phyloP scores from a whole-genome alignment of 2,329 filamentous ascomycete species.

The Ceratocystis papillata region DNA sequence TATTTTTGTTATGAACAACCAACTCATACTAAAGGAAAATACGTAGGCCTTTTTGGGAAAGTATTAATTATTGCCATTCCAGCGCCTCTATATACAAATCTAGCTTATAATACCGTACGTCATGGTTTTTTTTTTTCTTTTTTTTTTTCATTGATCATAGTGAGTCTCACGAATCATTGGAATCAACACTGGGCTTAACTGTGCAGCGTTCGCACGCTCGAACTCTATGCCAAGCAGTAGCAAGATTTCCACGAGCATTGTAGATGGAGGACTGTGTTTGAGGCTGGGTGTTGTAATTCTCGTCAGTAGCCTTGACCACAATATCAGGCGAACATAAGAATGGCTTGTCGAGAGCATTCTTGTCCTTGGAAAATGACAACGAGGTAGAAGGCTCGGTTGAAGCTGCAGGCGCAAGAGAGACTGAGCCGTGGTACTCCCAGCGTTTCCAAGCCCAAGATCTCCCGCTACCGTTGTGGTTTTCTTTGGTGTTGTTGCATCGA shows the following conservation, averaged over 20 bases:
- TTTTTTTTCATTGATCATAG: background rate
- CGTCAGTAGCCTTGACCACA: slow-evolving; percentile 56
- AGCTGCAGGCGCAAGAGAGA: slow-evolving; percentile 26
- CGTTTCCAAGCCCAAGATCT: slow-evolving; percentile 50
- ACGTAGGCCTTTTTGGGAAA: background rate
- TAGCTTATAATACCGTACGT: background rate
- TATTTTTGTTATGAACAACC: background rate
- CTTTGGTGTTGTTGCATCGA: slow-evolving; percentile 31
- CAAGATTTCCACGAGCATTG: slow-evolving; percentile 54
- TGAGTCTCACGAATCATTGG: background rate
- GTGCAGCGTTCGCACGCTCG: slow-evolving; percentile 31
- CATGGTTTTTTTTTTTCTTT: background rate
- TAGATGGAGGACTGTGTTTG: slow-evolving; percentile 50
- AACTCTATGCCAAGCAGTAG: slow-evolving; percentile 56
- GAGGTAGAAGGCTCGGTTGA: slow-evolving; percentile 18
- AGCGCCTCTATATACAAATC: slow-evolving; percentile 10
- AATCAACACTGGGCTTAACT: background rate
- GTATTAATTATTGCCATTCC: background rate
- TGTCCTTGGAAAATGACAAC: background rate
- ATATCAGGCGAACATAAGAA: slow-evolving; percentile 39
- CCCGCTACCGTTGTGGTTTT: slow-evolving; percentile 32
- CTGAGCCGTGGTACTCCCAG: slow-evolving; percentile 46
- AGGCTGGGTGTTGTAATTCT: slow-evolving; percentile 56
- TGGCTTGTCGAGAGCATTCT: slow-evolving; percentile 24
- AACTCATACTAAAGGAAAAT: background rate